These are phyloP conservation scores for Fragaria iinumae DNA, from an alignment of 306 rosid species.

Conservation along the genomic window DNA sequence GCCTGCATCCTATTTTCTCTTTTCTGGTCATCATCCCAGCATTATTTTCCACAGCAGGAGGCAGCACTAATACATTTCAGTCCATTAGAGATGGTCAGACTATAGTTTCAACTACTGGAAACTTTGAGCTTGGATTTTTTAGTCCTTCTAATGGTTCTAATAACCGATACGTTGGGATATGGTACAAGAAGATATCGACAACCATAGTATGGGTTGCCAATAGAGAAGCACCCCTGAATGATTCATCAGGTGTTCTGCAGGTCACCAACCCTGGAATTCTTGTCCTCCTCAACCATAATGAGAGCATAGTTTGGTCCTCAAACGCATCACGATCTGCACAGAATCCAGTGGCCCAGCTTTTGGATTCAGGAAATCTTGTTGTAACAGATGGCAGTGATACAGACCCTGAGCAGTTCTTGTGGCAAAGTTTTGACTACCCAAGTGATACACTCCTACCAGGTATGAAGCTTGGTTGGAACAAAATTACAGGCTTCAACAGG, in stretches of 20 bases:
- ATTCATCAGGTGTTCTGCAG: slow-evolving; percentile 3
- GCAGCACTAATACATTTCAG: slow-evolving; percentile 10
- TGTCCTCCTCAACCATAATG: slow-evolving; percentile 5
- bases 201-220: slow-evolving; percentile 24
- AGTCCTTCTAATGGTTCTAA: slow-evolving; percentile 1
- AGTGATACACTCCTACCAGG: slow-evolving; percentile 19
- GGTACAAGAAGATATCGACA: slow-evolving; percentile 11
- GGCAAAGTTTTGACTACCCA: slow-evolving; percentile 9
- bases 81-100: slow-evolving; percentile 2
- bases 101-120: neutral
- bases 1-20: neutral
- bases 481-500: neutral
- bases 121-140: slow-evolving; percentile 14
- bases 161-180: slow-evolving; percentile 22
- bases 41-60: neutral
- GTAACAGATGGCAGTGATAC: neutral
- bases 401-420: neutral
- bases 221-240: neutral
- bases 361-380: slow-evolving; percentile 9
- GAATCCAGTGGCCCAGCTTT: neutral
- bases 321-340: neutral
- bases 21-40: neutral
- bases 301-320: neutral
- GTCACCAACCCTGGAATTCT: neutral
- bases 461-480: slow-evolving; percentile 21